Evolutionary conservation across 1,139 yeast species (phyloP), one percentile per base, ranked within the genome.

Genomic region (Casaregolazyma suthepensis): DNA sequence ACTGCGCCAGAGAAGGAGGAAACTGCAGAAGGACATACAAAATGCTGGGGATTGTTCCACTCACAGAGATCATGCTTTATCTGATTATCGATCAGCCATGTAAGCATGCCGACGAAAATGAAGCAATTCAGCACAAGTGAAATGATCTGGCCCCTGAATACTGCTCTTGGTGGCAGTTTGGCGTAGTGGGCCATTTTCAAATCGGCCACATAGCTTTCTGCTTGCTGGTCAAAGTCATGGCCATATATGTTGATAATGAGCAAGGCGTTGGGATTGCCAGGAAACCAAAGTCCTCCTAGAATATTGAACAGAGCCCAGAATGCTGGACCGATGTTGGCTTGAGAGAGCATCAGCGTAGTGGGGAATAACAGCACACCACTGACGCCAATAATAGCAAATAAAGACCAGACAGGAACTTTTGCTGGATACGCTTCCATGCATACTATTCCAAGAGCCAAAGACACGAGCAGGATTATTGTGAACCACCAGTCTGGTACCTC

Each of bases 401-500:
- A 70, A 52, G 79, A 77, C 82, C 82, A 78, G 6, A 75, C 74
- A 9, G 80, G 80, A 18, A 80, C 75, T 54, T 75, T 73, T 5
- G 72, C 59, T 17, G 66, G 66, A 65, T 75, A 57, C 77, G 78
- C 59, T 57, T 75, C 65, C 22, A 81, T 72, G 60, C 54, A 78
- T 65, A 77, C 56, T 38, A 81, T 74, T 18, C 78, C 83, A 52
- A 81, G 68, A 3, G 71, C 75, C 3, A 81, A 60, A 2, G 85
- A 73, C 37, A 76, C 58, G 7, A 76, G 56, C 56, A 82, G 68
- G 22, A 82, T 72, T 12, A 67, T 53, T 26, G 78, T 59, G 60
- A 77, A 82, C 75, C 80, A 80, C 79, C 80, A 78, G 55, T 80
- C 83, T n/a, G 87, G 87, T 43, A 81, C 86, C 60, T 82, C 87